Base-by-base conservation (phyloP, 1,139 yeast genomes). In the Arxiozyma heterogenica region DNA sequence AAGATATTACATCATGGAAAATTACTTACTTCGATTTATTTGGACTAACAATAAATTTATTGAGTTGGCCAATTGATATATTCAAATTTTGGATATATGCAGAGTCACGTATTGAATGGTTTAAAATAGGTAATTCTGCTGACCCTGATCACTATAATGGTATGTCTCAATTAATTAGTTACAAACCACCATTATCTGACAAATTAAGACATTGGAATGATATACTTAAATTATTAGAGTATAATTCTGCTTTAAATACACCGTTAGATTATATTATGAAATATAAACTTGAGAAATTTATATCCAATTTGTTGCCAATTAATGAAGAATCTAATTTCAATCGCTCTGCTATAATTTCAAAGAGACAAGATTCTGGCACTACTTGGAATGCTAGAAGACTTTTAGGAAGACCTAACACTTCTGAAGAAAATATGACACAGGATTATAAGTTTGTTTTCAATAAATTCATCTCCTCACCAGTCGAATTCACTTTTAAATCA, bases 291-390 rank as follows among this genome's bases (percentile, higher is more conserved):
- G 60, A 58, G 44, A 61, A 62, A 49, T 67, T 67, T 55, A 42
- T 67, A 18, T 61, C 69, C 1, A 67, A 65, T 48, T 54, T 67
- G 50, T 53, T 67, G 44, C 66, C 70, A 7, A 54, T 65, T 1
- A 51, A 57, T 50, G 71, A 67, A 45, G 68, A 65, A 51, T 66
- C 69, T 4, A 67, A 67, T 44, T 64, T 63, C 43, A 67, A 67
- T 53, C 61, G 66, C 54, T 61, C 64, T 21, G 64, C 64, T 3
- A 53, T 58, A 22, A 55, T 65, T 44, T 55, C 63, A 5, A 53
- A 45, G 27, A 53, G 25, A 41, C 61, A 57, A 47, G 54, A 54
- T 8, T 56, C 63, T 5, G 64, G 59, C 1, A 61, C 55, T 43
- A 52, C 58, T 4, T 61, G 64, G 65, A 56, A 64, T 54, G 54